Conservation (phyloP, 179 eudicot genomes). For the Heliamphora pulchella region DNA sequence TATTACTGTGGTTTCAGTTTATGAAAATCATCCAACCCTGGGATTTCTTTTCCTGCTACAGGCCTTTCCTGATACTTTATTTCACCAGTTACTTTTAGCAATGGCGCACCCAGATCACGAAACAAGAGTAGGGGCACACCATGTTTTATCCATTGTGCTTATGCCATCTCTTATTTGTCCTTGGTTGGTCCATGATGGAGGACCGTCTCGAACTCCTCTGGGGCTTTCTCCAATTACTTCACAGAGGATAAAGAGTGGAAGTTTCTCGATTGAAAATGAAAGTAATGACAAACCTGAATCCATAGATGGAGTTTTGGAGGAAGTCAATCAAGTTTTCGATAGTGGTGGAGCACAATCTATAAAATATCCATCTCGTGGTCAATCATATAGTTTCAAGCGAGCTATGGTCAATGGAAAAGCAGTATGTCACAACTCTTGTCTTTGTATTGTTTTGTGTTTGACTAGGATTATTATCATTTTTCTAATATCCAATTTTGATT, state of each 20-base stretch:
- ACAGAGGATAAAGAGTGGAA: slow-evolving; percentile 24
- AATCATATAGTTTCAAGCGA: slow-evolving; percentile 48
- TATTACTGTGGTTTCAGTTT: slow-evolving; percentile 7
- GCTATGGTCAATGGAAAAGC: slow-evolving; percentile 44
- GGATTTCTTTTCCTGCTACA: slow-evolving; percentile 26
- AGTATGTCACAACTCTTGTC: slow-evolving; percentile 19
- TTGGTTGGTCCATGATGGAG: slow-evolving; percentile 31
- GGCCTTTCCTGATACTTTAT: slow-evolving; percentile 90
- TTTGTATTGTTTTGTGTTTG: neutral
- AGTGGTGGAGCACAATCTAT: slow-evolving; percentile 27
- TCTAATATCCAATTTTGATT: neutral
- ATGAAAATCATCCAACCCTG: slow-evolving; percentile 17
- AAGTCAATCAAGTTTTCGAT: slow-evolving; percentile 24
- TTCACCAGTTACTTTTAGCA: slow-evolving; percentile 83
- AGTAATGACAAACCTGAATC: slow-evolving; percentile 25
- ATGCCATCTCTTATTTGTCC: slow-evolving; percentile 71
- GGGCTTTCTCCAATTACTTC: slow-evolving; percentile 21
- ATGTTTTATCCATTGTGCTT: slow-evolving; percentile 62
- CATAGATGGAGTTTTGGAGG: slow-evolving; percentile 19
- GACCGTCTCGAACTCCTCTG: slow-evolving; percentile 14
- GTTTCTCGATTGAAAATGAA: slow-evolving; percentile 37
- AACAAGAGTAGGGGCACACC: slow-evolving; percentile 77
- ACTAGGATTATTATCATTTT: neutral
- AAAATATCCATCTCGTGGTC: slow-evolving; percentile 23
- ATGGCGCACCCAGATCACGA: slow-evolving; percentile 87